Conservation (phyloP, 2,329 filamentous ascomycete species). For the Curvularia sp. region DNA sequence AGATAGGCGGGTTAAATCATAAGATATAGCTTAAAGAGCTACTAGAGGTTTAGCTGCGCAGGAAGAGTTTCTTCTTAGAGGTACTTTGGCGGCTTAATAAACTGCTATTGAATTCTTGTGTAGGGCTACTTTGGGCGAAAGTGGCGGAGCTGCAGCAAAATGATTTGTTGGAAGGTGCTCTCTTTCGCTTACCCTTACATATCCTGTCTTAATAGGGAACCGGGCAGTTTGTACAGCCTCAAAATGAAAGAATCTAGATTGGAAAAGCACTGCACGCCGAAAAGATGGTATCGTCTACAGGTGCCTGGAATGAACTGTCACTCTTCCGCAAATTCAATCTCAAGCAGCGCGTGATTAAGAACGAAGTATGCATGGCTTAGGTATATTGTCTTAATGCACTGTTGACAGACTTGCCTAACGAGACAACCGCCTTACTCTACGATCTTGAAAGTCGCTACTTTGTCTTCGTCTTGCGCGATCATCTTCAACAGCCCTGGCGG, state of each 20-base stretch:
- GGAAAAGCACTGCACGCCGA: not conserved
- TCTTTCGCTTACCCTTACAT: not conserved
- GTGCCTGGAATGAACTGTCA: not conserved
- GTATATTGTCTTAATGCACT: conserved; percentile 8
- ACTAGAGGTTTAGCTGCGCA: not conserved
- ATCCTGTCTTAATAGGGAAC: not conserved
- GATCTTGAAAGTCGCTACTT: conserved; percentile 11
- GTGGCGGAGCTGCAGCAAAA: not conserved
- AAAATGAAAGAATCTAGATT: not conserved
- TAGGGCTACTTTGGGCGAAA: not conserved
- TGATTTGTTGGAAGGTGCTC: not conserved
- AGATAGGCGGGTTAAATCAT: not conserved
- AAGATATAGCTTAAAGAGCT: not conserved
- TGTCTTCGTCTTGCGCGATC: conserved; percentile 11
- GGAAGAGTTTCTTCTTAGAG: not conserved
- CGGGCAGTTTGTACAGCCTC: not conserved
- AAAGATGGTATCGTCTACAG: not conserved
- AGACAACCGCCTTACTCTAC: conserved; percentile 6
- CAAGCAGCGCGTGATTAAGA: conserved; percentile 10
- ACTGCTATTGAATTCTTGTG: not conserved
- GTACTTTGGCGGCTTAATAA: not conserved
- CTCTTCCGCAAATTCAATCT: conserved; percentile 1
- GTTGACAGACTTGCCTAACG: conserved; percentile 11
- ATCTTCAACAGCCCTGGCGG: conserved; percentile 12
- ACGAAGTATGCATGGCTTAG: conserved; percentile 9